Conservation (phyloP, 139 green algal genomes). For the Tetradesmus obliquus region DNA sequence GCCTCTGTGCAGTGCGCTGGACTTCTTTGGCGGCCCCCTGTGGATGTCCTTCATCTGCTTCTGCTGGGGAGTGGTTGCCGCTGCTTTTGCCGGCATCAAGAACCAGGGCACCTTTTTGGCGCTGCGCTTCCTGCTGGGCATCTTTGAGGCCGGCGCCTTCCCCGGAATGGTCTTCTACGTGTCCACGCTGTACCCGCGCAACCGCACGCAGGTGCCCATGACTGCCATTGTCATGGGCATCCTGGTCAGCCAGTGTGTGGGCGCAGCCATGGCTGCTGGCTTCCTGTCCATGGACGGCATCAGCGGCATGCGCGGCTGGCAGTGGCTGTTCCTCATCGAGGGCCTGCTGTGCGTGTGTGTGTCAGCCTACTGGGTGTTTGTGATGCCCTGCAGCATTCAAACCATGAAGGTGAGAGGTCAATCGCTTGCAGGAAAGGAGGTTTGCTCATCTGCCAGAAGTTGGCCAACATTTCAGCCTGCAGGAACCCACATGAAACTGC, state of each 20-base stretch:
- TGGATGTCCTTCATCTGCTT: slow-evolving; percentile 73
- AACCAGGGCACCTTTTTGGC: slow-evolving; percentile 62
- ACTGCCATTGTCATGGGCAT: slow-evolving; percentile 60
- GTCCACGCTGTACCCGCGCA: slow-evolving; percentile 61
- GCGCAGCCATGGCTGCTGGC: slow-evolving; percentile 72
- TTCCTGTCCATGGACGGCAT: slow-evolving; percentile 75
- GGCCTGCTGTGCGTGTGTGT: slow-evolving; percentile 55
- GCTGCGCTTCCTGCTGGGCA: slow-evolving; percentile 77
- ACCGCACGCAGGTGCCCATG: slow-evolving; percentile 51
- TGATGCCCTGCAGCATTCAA: slow-evolving; percentile 46
- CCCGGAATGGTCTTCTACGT: slow-evolving; percentile 67
- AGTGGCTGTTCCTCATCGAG: slow-evolving; percentile 81
- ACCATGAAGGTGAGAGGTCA: slow-evolving; percentile 30
- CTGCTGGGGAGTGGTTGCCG: slow-evolving; percentile 70
- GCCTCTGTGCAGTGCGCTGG: slow-evolving; percentile 39
- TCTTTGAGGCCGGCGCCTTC: slow-evolving; percentile 77
- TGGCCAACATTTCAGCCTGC: too few species aligned
- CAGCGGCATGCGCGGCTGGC: slow-evolving; percentile 74
- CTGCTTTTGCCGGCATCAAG: slow-evolving; percentile 60
- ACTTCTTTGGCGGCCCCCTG: slow-evolving; percentile 61
- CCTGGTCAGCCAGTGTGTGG: slow-evolving; percentile 58
- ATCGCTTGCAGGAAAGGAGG: neutral
- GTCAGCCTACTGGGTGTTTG: slow-evolving; percentile 45
- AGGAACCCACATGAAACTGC: too few species aligned
- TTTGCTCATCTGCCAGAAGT: too few species aligned